Evolutionary conservation across 2,329 filamentous ascomycete genomes (phyloP).

Genomic region (Colletotrichum truncatum): DNA sequence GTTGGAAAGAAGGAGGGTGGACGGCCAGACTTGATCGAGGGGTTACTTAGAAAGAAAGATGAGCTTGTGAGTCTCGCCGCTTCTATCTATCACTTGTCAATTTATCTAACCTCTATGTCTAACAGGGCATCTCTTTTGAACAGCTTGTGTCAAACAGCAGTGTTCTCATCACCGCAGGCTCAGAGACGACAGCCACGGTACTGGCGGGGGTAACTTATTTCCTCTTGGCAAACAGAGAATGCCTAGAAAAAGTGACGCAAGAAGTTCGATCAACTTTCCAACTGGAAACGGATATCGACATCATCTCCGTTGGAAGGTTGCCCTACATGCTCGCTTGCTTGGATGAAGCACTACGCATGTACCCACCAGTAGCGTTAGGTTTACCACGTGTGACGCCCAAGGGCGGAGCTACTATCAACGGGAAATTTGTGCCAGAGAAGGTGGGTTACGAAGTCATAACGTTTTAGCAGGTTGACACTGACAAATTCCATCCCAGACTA

Average conservation of each 20-base stretch:
- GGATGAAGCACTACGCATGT: constrained; percentile 51
- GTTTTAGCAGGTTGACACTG: no score
- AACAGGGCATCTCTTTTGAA: constrained; percentile 12
- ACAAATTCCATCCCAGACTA: constrained; percentile 45
- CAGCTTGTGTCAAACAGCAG: constrained; percentile 25
- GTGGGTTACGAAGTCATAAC: no score
- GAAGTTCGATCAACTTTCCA: constrained; percentile 48
- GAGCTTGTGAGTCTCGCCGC: neutral
- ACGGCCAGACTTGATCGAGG: neutral
- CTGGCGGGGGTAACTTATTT: constrained; percentile 37
- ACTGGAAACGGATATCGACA: constrained; percentile 44
- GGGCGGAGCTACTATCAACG: constrained; percentile 42
- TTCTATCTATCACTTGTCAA: no score
- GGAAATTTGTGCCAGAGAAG: constrained; percentile 40
- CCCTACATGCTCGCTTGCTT: constrained; percentile 49
- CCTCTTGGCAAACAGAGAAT: constrained; percentile 39
- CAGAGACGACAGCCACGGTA: constrained; percentile 43
- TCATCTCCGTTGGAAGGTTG: constrained; percentile 39
- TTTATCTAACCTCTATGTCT: no score
- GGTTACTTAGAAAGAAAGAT: neutral
- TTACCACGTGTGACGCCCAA: constrained; percentile 37
- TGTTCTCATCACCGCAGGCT: constrained; percentile 38
- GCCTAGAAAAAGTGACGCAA: constrained; percentile 39
- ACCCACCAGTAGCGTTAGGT: constrained; percentile 38
- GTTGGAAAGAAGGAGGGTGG: no score